These are phyloP conservation scores for Trichosporon ovoides DNA, from an alignment of 1,284 basidiomycete genomes.

Conservation along the genomic window DNA sequence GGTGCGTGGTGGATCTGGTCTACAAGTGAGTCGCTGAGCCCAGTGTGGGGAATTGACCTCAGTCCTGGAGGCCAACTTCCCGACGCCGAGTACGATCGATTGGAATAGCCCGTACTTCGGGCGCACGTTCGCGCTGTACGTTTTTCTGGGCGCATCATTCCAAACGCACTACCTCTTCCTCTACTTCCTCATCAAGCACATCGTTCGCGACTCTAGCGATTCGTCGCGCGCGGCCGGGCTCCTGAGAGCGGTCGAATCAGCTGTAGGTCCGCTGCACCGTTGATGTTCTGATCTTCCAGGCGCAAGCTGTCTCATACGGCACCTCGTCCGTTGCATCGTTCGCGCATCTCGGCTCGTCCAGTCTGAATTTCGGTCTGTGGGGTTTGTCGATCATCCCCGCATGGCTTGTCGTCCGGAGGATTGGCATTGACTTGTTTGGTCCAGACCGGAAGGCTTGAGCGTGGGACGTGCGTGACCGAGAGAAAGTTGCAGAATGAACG, in stretches of 20 bases:
- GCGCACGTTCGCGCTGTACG: constrained; percentile 14
- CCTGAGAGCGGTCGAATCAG: constrained; percentile 7
- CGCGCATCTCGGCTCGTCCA: neutral
- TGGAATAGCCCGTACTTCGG: constrained; percentile 9
- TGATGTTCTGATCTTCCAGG: neutral
- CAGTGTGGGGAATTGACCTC: neutral
- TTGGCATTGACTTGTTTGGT: constrained; percentile 8
- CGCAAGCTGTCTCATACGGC: constrained; percentile 11
- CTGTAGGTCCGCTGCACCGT: neutral
- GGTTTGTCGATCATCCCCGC: constrained; percentile 5
- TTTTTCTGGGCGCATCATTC: constrained; percentile 9
- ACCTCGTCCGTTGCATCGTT: constrained; percentile 2
- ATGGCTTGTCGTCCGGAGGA: constrained; percentile 8
- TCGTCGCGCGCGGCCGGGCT: constrained; percentile 2
- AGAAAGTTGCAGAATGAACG: too few species aligned
- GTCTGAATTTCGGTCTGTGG: constrained; percentile 15
- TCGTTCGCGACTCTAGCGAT: neutral
- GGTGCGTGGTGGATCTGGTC: constrained; percentile 17
- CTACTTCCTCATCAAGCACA: constrained; percentile 12
- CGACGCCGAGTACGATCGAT: constrained; percentile 1
- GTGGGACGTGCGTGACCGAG: too few species aligned
- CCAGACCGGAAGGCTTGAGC: too few species aligned
- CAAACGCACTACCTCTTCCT: constrained; percentile 12
- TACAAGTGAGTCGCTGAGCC: neutral
- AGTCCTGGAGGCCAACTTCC: constrained; percentile 9